These are phyloP conservation scores for Lagenidium sp. DNA, from an alignment of 352 stramenopile genomes.

Conservation along the genomic window DNA sequence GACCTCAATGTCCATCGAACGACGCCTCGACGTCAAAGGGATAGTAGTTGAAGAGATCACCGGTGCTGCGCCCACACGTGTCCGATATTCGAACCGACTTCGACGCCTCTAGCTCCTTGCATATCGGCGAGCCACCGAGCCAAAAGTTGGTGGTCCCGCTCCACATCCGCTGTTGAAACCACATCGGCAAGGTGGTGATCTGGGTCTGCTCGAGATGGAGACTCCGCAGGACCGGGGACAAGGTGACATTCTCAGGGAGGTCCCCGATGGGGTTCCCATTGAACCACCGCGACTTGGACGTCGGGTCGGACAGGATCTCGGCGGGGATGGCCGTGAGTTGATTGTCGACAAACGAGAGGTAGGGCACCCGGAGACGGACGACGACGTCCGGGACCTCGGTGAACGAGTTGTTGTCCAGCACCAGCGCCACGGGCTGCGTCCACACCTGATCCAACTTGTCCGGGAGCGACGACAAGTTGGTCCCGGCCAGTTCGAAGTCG, in stretches of 20 bases:
- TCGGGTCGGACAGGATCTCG: constrained; percentile 5
- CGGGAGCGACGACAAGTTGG: constrained; percentile 23
- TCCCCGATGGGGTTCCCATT: constrained; percentile 13
- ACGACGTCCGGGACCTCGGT: constrained; percentile 13
- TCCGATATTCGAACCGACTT: too few relatives aligned
- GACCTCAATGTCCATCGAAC: too few relatives aligned
- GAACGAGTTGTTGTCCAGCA: constrained; percentile 15
- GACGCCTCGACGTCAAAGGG: too few relatives aligned
- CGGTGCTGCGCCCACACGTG: too few relatives aligned
- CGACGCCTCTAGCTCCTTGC: too few relatives aligned
- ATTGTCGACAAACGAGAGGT: constrained; percentile 12
- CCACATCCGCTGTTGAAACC: too few relatives aligned
- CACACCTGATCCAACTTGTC: constrained; percentile 24
- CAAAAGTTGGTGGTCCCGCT: too few relatives aligned
- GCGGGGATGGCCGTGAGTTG: constrained; percentile 2
- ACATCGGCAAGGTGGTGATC: too few relatives aligned
- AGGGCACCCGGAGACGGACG: constrained; percentile 7
- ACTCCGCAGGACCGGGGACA: constrained; percentile 3
- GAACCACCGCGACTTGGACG: constrained; percentile 9
- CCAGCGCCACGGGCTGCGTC: constrained; percentile 8
- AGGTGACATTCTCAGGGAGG: constrained; percentile 4
- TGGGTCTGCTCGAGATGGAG: constrained; percentile 2
- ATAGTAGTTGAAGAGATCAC: too few relatives aligned
- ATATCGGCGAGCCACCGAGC: too few relatives aligned
- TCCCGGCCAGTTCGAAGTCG: constrained; percentile 22